A percentile compares a stretch with the other conserved stretches of the same genome.
phyloP scores from a whole-genome alignment of 257 asterid species.

The Nicotiana otophora region DNA sequence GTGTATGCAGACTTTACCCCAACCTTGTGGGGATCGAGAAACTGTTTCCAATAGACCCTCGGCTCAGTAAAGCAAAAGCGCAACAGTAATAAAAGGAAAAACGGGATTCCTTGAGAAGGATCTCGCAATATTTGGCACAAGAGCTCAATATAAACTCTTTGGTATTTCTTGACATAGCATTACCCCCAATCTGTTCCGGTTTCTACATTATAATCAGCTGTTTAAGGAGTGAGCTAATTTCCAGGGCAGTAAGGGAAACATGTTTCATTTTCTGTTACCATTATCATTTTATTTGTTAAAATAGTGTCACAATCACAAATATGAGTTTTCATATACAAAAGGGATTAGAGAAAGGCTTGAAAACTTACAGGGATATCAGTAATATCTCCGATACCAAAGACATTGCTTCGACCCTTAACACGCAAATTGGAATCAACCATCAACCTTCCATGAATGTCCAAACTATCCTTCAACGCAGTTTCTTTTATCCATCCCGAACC shows the following conservation, averaged over 20 bases:
- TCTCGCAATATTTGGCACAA: neutral
- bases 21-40: too few species aligned
- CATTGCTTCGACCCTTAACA: conserved; percentile 9
- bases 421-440: conserved; percentile 9
- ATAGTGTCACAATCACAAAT: neutral
- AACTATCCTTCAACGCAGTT: conserved; percentile 2
- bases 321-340: neutral
- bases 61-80: too few species aligned
- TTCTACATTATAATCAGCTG: neutral
- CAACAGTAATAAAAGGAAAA: too few species aligned
- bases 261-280: neutral
- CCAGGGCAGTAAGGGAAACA: neutral
- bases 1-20: too few species aligned
- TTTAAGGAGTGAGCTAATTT: neutral
- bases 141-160: too few species aligned
- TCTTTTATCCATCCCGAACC: conserved; percentile 11
- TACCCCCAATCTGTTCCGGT: neutral
- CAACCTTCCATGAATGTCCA: conserved; percentile 12
- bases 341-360: neutral
- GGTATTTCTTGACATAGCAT: neutral
- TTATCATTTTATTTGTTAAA: neutral
- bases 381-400: conserved; percentile 17
- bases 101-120: too few species aligned
- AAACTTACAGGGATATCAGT: conserved; percentile 9
- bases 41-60: too few species aligned